Evolutionary conservation across 805 yeast genomes (phyloP).

Genomic region (Nakazawaea wyomingensis): DNA sequence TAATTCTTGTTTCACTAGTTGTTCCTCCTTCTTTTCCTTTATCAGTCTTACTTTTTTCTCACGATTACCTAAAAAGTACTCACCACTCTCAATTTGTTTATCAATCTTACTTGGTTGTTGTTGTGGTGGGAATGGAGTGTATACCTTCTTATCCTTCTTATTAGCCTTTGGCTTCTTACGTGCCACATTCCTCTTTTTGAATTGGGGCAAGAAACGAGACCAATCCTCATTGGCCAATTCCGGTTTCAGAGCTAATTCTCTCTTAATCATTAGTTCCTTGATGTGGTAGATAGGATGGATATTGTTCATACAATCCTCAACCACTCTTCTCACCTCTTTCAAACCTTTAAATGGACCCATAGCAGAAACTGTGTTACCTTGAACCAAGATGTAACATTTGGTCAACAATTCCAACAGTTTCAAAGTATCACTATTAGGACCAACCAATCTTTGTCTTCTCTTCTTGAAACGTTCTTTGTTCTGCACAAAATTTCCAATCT

Average conservation of each 20-base stretch:
- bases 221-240: constrained; percentile 95
- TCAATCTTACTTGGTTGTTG: constrained; percentile 97
- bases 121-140: constrained; percentile 99
- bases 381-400: constrained; percentile 92
- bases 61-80: constrained; percentile 84
- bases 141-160: constrained; percentile 54
- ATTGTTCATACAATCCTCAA: constrained; percentile 96
- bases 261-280: constrained; percentile 95
- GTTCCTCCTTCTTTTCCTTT: constrained; percentile 74
- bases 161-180: constrained; percentile 76
- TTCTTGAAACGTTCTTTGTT: constrained; percentile 93
- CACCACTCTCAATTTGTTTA: constrained; percentile 97
- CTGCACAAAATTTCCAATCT: constrained; percentile 83
- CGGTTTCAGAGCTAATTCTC: constrained; percentile 91
- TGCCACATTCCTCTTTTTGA: constrained; percentile 93
- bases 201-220: constrained; percentile 93
- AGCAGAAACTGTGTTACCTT: constrained; percentile 93
- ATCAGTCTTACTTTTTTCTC: constrained; percentile 71
- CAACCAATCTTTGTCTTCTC: constrained; percentile 93
- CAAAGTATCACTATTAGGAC: constrained; percentile 94
- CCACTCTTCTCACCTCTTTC: constrained; percentile 87
- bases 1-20: constrained; percentile 60
- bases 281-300: constrained; percentile 97
- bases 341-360: constrained; percentile 96
- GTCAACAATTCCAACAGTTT: constrained; percentile 93